phyloP scores from a whole-genome alignment of 345 rosid genomes.

The Sisymbrium altissimum region DNA sequence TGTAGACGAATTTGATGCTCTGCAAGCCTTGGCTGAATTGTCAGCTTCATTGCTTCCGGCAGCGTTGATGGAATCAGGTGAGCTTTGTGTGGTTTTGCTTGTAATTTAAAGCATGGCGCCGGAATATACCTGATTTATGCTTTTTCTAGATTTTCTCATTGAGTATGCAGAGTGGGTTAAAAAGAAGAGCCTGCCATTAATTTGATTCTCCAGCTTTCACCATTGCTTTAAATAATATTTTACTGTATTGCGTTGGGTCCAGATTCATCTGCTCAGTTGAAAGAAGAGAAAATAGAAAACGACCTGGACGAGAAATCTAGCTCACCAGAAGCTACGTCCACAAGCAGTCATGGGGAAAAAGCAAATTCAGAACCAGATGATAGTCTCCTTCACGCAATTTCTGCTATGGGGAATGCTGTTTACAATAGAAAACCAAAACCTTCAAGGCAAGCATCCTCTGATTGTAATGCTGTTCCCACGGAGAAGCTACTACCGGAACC shows the following conservation, averaged over 20 bases:
- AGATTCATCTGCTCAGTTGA: slow-evolving; percentile 71
- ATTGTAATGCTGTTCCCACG: slow-evolving; percentile 39
- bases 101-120: background rate
- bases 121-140: background rate
- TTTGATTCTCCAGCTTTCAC: background rate
- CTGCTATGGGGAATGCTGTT: slow-evolving; percentile 41
- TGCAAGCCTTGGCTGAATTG: slow-evolving; percentile 77
- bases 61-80: slow-evolving; percentile 69
- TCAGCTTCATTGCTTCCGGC: slow-evolving; percentile 52
- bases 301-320: slow-evolving; percentile 51
- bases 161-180: slow-evolving; percentile 7
- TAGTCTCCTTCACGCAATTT: slow-evolving; percentile 31
- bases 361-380: slow-evolving; percentile 45
- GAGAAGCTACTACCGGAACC: slow-evolving; percentile 41
- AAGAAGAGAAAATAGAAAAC: slow-evolving; percentile 50
- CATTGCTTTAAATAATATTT: background rate
- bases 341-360: slow-evolving; percentile 40
- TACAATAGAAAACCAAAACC: slow-evolving; percentile 48
- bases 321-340: slow-evolving; percentile 53
- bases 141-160: background rate
- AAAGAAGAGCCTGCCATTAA: background rate
- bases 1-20: slow-evolving; percentile 76
- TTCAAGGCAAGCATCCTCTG: slow-evolving; percentile 39
- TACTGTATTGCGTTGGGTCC: slow-evolving; percentile 25
- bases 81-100: slow-evolving; percentile 16